Evolutionary conservation across 148 eudicot species (phyloP).

Genomic region (Mesembryanthemum crystallinum): DNA sequence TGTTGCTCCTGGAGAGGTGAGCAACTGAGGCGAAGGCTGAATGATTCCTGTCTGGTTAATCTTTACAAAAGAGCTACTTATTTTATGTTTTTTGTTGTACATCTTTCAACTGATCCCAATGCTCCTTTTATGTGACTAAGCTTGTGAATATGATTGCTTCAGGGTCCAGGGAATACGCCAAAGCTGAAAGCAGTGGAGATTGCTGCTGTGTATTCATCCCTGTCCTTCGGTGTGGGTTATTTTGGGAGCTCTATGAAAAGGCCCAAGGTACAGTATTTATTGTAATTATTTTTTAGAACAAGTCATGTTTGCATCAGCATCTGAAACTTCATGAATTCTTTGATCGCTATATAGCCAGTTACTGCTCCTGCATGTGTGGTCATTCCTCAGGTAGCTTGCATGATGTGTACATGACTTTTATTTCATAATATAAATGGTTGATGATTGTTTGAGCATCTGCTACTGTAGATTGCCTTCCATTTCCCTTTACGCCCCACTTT

Average conservation of each 20-base stretch:
- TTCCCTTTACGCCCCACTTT: no score
- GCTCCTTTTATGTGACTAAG: not conserved
- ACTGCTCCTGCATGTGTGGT: no score
- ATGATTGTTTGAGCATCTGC: not conserved
- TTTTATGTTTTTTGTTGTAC: not conserved
- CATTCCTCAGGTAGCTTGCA: no score
- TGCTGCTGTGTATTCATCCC: slow-evolving; percentile 77
- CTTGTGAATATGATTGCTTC: slow-evolving; percentile 5
- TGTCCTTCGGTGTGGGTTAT: slow-evolving; percentile 88
- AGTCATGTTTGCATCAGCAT: not conserved
- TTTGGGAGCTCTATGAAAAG: slow-evolving; percentile 77
- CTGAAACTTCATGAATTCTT: no score
- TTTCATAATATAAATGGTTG: not conserved
- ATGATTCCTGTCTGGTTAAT: not conserved
- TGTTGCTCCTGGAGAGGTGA: slow-evolving; percentile 54
- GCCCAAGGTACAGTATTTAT: slow-evolving; percentile 60
- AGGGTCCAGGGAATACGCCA: slow-evolving; percentile 44
- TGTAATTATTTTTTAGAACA: not conserved
- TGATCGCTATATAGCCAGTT: not conserved
- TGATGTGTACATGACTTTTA: not conserved
- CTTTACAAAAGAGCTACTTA: not conserved
- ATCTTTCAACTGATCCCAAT: not conserved
- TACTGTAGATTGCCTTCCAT: no score
- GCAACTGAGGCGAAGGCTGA: slow-evolving; percentile 14
- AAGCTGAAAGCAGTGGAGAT: slow-evolving; percentile 81